phyloP scores from a whole-genome alignment of 2,329 filamentous ascomycete genomes.

The Colletotrichum karsti region DNA sequence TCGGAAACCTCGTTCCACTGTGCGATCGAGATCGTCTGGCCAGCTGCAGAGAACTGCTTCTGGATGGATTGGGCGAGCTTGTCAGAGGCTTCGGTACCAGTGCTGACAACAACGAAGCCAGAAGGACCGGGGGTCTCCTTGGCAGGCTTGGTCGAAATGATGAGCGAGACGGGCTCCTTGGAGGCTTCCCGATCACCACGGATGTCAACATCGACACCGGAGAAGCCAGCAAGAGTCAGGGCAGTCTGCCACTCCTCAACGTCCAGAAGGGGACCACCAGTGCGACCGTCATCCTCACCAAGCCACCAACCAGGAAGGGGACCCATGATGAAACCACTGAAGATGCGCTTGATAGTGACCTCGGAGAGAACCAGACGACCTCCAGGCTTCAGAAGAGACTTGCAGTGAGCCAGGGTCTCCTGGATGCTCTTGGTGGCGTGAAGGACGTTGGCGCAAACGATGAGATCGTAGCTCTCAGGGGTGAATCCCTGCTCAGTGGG shows the following conservation, averaged over 20 bases:
- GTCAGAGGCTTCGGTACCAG: background rate
- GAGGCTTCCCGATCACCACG: constrained; percentile 17
- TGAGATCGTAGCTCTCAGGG: constrained; percentile 42
- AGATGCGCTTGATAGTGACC: constrained; percentile 32
- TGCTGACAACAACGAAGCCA: constrained; percentile 7
- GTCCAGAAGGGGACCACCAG: constrained; percentile 6
- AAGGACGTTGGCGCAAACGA: constrained; percentile 41
- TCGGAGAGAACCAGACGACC: constrained; percentile 39
- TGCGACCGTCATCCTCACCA: constrained; percentile 33
- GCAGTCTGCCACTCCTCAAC: constrained; percentile 19
- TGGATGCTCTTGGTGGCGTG: constrained; percentile 40
- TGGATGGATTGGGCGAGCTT: background rate
- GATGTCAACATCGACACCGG: constrained; percentile 24
- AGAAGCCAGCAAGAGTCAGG: constrained; percentile 25
- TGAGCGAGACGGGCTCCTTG: constrained; percentile 22
- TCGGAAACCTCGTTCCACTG: constrained; percentile 1
- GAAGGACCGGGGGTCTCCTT: background rate
- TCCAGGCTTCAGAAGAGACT: constrained; percentile 36
- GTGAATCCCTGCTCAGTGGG: constrained; percentile 42
- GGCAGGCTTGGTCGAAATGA: constrained; percentile 17
- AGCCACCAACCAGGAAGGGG: constrained; percentile 48
- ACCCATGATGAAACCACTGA: constrained; percentile 39
- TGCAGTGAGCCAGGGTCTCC: constrained; percentile 32
- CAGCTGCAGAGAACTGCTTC: background rate
- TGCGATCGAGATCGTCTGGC: background rate